phyloP scores from a whole-genome alignment of 2,329 filamentous ascomycete species.

The Aureobasidium pullulans region DNA sequence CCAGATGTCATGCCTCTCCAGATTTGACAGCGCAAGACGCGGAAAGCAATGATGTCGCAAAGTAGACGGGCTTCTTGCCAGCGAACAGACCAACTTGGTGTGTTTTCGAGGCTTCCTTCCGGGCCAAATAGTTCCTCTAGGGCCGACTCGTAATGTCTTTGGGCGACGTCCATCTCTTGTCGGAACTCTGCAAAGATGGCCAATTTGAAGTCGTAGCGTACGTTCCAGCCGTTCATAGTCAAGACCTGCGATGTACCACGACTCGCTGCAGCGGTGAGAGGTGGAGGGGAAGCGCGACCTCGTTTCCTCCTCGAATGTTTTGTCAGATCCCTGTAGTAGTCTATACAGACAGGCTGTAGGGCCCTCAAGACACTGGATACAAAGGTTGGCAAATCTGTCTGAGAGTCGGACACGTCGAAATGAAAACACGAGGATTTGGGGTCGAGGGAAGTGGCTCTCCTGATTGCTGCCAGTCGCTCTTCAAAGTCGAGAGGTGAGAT shows the following conservation, averaged over 20 bases:
- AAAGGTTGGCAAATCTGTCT: slow-evolving; percentile 64
- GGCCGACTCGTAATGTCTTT: slow-evolving; percentile 78
- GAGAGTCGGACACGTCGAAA: slow-evolving; percentile 64
- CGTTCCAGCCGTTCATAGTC: slow-evolving; percentile 82
- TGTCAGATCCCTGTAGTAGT: slow-evolving; percentile 92
- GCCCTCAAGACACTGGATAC: slow-evolving; percentile 64
- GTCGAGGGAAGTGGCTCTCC: slow-evolving; percentile 71
- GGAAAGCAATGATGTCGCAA: slow-evolving; percentile 72
- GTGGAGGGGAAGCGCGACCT: slow-evolving; percentile 68
- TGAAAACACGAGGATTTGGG: slow-evolving; percentile 75
- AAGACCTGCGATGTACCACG: slow-evolving; percentile 77
- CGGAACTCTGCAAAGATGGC: slow-evolving; percentile 87
- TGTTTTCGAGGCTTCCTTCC: slow-evolving; percentile 74
- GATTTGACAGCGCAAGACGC: slow-evolving; percentile 73
- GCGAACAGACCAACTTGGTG: slow-evolving; percentile 80
- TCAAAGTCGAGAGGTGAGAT: slow-evolving; percentile 52
- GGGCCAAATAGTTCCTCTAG: slow-evolving; percentile 75
- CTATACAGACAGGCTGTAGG: slow-evolving; percentile 66
- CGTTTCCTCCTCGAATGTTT: slow-evolving; percentile 87
- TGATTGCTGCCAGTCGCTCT: slow-evolving; percentile 71
- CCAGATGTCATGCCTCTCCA: slow-evolving; percentile 72
- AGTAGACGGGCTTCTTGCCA: slow-evolving; percentile 92
- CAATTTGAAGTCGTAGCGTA: slow-evolving; percentile 90
- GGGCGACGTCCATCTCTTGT: slow-evolving; percentile 81
- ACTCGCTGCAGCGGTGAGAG: slow-evolving; percentile 75